Evolutionary conservation across 1,284 basidiomycete species (phyloP).

Genomic region (Ganoderma leucocontextum): DNA sequence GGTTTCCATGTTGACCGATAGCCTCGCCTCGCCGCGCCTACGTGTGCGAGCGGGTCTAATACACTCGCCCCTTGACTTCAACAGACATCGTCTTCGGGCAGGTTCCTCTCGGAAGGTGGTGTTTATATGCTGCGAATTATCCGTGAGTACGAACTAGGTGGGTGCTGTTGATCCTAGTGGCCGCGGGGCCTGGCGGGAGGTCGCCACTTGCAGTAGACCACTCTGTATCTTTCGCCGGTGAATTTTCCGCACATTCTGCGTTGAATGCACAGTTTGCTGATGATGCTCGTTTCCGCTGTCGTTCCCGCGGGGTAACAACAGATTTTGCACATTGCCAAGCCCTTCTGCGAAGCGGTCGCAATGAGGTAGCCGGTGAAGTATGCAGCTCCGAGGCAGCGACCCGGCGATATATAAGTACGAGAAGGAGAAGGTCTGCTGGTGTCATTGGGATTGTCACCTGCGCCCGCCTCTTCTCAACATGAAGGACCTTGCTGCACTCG

Average conservation of each 20-base stretch:
- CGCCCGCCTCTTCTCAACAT: conserved; percentile 22
- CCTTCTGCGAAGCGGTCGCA: neutral
- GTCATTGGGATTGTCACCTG: neutral
- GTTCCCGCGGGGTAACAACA: conserved; percentile 4
- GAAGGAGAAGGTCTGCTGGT: neutral
- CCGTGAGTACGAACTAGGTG: neutral
- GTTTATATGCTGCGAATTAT: neutral
- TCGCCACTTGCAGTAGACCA: no score
- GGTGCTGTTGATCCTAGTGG: neutral
- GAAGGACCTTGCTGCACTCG: conserved; percentile 39
- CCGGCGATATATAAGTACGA: conserved; percentile 21
- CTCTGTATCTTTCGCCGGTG: neutral
- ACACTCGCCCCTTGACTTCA: conserved; percentile 1
- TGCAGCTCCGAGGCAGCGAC: conserved; percentile 4
- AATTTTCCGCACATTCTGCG: conserved; percentile 23
- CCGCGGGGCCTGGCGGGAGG: neutral
- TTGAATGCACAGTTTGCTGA: conserved; percentile 13
- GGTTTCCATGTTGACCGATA: neutral
- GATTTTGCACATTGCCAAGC: neutral
- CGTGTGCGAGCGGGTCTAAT: conserved; percentile 9
- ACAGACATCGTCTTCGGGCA: neutral
- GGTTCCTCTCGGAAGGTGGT: neutral
- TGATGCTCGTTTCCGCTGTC: conserved; percentile 5
- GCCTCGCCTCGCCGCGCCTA: conserved; percentile 12
- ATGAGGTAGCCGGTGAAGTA: neutral